A percentile compares a stretch with the other conserved stretches of the same genome.
phyloP scores from a whole-genome alignment of 1,284 basidiomycete genomes.

The Fomitopsis schrenkii region DNA sequence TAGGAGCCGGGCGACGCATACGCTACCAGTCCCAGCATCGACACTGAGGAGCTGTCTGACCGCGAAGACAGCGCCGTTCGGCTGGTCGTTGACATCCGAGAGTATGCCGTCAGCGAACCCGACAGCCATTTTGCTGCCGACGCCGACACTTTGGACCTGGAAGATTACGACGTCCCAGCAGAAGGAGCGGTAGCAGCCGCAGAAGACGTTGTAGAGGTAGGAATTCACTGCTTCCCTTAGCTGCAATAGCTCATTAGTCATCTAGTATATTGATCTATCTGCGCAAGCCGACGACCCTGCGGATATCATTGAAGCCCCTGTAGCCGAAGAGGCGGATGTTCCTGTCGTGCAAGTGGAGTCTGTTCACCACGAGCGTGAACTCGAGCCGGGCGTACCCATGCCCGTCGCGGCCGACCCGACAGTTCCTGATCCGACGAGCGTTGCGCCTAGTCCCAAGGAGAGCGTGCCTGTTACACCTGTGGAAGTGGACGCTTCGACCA shows the following conservation, averaged over 20 bases:
- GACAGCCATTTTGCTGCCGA: not conserved
- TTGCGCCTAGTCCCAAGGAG: slow-evolving; percentile 7
- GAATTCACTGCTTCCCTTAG: not conserved
- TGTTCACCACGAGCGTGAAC: slow-evolving; percentile 2
- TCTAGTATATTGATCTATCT: not conserved
- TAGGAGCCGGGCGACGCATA: slow-evolving; percentile 15
- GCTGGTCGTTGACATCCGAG: not conserved
- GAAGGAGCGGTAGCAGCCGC: no score
- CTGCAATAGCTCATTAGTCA: not conserved
- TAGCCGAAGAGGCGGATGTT: not conserved
- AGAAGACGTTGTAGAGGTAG: not conserved
- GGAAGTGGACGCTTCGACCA: not conserved
- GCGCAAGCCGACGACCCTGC: not conserved
- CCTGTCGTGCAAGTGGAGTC: no score
- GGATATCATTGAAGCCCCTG: not conserved
- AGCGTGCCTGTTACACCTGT: not conserved
- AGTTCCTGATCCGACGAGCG: slow-evolving; percentile 36
- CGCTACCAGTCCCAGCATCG: not conserved
- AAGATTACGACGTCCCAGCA: not conserved
- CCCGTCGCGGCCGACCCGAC: slow-evolving; percentile 39
- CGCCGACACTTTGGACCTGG: not conserved
- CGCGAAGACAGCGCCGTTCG: not conserved
- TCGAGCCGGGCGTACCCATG: slow-evolving; percentile 28
- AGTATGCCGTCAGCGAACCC: not conserved
- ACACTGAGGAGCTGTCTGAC: not conserved